Evolutionary conservation across 352 stramenopile species (phyloP).

Genomic region (Thalassiosira mediterranea): DNA sequence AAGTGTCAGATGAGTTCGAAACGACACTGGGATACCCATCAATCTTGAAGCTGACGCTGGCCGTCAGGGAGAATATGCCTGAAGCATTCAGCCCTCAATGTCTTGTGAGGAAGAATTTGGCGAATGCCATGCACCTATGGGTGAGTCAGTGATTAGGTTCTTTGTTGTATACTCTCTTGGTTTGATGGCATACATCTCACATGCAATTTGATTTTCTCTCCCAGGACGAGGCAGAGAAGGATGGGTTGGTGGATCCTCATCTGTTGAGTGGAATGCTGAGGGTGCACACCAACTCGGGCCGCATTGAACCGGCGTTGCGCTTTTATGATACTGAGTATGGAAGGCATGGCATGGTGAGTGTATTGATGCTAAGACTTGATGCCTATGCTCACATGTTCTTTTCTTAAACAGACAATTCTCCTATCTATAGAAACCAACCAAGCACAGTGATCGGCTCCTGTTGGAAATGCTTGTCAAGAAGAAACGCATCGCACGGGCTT

Average conservation of each 20-base stretch:
- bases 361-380: no score
- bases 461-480: slow-evolving; percentile 83
- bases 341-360: slow-evolving; percentile 63
- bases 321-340: slow-evolving; percentile 73
- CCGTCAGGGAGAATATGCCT: slow-evolving; percentile 80
- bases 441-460: slow-evolving; percentile 78
- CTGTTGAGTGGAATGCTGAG: slow-evolving; percentile 80
- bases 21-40: slow-evolving; percentile 71
- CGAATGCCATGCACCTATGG: slow-evolving; percentile 71
- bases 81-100: slow-evolving; percentile 67
- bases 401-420: slow-evolving; percentile 9
- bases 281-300: slow-evolving; percentile 65
- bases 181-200: slow-evolving; percentile 14
- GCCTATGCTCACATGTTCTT: slow-evolving; percentile 18
- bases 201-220: slow-evolving; percentile 14
- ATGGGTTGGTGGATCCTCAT: slow-evolving; percentile 70
- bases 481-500: slow-evolving; percentile 66
- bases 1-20: slow-evolving; percentile 72
- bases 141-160: slow-evolving; percentile 20
- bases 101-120: slow-evolving; percentile 66
- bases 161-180: not conserved
- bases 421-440: slow-evolving; percentile 61
- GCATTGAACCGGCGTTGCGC: slow-evolving; percentile 65
- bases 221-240: slow-evolving; percentile 60
- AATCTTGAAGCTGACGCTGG: slow-evolving; percentile 69